Conservation (phyloP, 1,284 basidiomycete species). For the Ceratorhiza oryzae-sativae region DNA sequence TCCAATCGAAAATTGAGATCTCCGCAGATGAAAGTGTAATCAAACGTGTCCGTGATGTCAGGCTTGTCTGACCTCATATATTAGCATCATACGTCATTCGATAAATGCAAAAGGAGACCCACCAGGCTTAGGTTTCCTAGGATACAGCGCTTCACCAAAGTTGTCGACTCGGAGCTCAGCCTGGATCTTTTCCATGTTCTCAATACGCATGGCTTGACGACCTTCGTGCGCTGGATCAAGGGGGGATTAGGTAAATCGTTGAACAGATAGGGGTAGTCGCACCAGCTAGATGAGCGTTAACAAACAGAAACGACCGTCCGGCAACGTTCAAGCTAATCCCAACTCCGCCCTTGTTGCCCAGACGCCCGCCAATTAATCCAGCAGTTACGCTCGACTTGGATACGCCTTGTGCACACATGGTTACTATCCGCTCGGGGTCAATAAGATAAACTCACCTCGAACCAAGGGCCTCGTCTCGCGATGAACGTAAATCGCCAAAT, state of each 20-base stretch:
- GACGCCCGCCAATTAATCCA: conserved; percentile 83
- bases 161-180: conserved; percentile 51
- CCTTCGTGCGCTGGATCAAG: conserved; percentile 70
- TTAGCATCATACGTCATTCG: not conserved
- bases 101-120: not conserved
- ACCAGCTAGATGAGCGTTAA: conserved; percentile 81
- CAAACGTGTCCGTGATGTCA: conserved; percentile 83
- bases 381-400: conserved; percentile 78
- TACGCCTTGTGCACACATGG: conserved; percentile 55
- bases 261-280: not conserved
- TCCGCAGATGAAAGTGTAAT: conserved; percentile 81
- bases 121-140: conserved; percentile 72
- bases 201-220: conserved; percentile 69
- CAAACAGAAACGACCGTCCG: conserved; percentile 76
- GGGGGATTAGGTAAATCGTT: conserved; percentile 10
- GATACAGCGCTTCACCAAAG: conserved; percentile 66
- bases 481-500: conserved; percentile 76
- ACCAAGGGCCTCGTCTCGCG: conserved; percentile 68
- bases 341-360: conserved; percentile 87
- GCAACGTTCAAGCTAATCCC: conserved; percentile 81
- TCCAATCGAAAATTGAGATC: conserved; percentile 80
- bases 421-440: too few relatives aligned
- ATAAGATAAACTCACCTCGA: conserved; percentile 55
- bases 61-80: not conserved
- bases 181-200: conserved; percentile 72